Percentiles rank a stretch among this genome's conserved stretches.
These are phyloP conservation scores for Penicillium samsonianum DNA, from an alignment of 495 filamentous ascomycete species.

Conservation along the genomic window DNA sequence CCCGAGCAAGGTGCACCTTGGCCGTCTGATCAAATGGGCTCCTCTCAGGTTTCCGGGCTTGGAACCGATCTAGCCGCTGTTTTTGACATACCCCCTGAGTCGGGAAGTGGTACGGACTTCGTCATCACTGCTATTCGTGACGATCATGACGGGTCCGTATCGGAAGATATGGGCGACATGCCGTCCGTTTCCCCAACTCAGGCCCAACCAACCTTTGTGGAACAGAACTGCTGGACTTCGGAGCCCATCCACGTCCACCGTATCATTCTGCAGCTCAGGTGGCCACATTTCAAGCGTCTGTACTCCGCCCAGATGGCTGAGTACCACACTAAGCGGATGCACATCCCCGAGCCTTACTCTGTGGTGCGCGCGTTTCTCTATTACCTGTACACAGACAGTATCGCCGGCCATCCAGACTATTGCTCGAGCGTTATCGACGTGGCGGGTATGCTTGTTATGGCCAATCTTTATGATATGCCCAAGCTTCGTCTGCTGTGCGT, in stretches of 20 bases:
- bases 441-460: conserved; percentile 95
- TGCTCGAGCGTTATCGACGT: conserved; percentile 78
- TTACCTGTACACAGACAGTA: conserved; percentile 95
- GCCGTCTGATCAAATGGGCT: conserved; percentile 49
- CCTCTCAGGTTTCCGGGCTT: conserved; percentile 59
- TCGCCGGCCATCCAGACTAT: conserved; percentile 64
- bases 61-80: conserved; percentile 78
- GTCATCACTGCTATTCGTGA: conserved; percentile 75
- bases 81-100: conserved; percentile 80
- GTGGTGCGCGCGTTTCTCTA: conserved; percentile 94
- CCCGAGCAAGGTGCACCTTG: conserved; percentile 57
- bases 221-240: conserved; percentile 65
- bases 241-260: conserved; percentile 89
- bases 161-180: conserved; percentile 55
- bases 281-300: conserved; percentile 92
- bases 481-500: conserved; percentile 87
- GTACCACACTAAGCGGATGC: conserved; percentile 94
- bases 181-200: conserved; percentile 34
- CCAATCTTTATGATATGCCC: conserved; percentile 95
- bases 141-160: conserved; percentile 57
- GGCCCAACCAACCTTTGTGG: conserved; percentile 59
- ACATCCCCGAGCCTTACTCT: conserved; percentile 93
- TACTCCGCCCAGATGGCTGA: conserved; percentile 94
- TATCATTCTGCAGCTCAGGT: conserved; percentile 88
- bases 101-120: conserved; percentile 81